Evolutionary conservation across 805 yeast genomes (phyloP).

Genomic region (Candida orba): DNA sequence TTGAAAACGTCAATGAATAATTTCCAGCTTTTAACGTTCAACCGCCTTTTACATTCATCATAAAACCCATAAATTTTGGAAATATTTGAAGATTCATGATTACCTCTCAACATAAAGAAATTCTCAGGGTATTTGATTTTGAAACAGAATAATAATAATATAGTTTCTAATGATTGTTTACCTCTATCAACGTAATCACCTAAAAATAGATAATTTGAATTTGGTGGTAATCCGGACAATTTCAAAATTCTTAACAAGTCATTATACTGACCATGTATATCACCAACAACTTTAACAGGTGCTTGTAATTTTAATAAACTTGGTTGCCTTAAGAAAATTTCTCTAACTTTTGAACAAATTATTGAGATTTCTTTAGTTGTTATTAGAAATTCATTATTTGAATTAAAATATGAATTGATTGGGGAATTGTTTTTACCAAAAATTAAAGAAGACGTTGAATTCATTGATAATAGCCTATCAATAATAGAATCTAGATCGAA

Average conservation of each 20-base stretch:
- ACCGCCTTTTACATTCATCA: constrained; percentile 94
- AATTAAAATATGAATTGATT: constrained; percentile 1
- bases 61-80: constrained; percentile 96
- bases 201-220: constrained; percentile 81
- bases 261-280: constrained; percentile 94
- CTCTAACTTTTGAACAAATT: constrained; percentile 82
- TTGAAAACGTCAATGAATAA: constrained; percentile 90
- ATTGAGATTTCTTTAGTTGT: constrained; percentile 57
- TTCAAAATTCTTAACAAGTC: constrained; percentile 88
- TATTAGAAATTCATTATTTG: constrained; percentile 15
- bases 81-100: constrained; percentile 96
- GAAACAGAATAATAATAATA: constrained; percentile 77
- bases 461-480: constrained; percentile 42
- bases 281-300: constrained; percentile 82
- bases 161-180: constrained; percentile 91
- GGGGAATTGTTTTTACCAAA: constrained; percentile 12
- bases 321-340: constrained; percentile 85
- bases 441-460: constrained; percentile 10
- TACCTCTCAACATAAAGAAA: constrained; percentile 87
- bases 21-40: constrained; percentile 92
- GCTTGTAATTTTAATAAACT: constrained; percentile 73
- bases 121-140: constrained; percentile 96
- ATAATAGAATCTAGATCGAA: constrained; percentile 58
- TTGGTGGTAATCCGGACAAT: constrained; percentile 95
- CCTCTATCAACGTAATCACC: constrained; percentile 99